These are phyloP conservation scores for Spathaspora gorwiae DNA, from an alignment of 805 yeast genomes.

Conservation along the genomic window DNA sequence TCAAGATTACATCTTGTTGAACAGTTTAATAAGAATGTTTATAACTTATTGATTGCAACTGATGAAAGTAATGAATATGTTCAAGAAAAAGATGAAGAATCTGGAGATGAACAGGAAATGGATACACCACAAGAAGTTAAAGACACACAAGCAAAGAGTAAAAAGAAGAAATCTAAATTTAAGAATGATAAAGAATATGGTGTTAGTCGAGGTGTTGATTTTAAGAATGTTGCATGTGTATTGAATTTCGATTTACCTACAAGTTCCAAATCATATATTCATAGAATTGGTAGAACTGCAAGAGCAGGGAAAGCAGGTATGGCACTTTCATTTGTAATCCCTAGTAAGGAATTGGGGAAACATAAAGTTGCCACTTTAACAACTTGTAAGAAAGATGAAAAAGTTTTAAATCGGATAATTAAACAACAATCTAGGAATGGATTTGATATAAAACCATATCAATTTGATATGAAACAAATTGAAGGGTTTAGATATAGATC, in stretches of 20 bases:
- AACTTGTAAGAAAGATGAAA: constrained; percentile 80
- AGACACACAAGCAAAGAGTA: constrained; percentile 13
- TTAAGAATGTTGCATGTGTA: constrained; percentile 93
- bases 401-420: constrained; percentile 69
- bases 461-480: constrained; percentile 85
- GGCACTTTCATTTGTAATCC: constrained; percentile 88
- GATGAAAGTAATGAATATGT: constrained; percentile 73
- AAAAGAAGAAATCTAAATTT: constrained; percentile 28
- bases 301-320: constrained; percentile 95
- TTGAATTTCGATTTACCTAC: constrained; percentile 91
- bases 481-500: constrained; percentile 95
- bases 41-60: constrained; percentile 85
- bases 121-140: constrained; percentile 15
- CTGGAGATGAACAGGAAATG: constrained; percentile 24
- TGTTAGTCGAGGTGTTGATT: constrained; percentile 95
- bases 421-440: constrained; percentile 74
- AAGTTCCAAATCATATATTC: constrained; percentile 83
- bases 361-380: constrained; percentile 75
- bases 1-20: constrained; percentile 94
- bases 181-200: constrained; percentile 76
- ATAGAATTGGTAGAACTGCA: constrained; percentile 95
- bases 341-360: constrained; percentile 77
- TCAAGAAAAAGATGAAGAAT: constrained; percentile 47
- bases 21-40: constrained; percentile 87
- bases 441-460: constrained; percentile 76